Percentiles rank a stretch among this genome's conserved stretches.
Evolutionary conservation across 2,329 filamentous ascomycete species (phyloP).

Genomic region (Botryotinia narcissicola): DNA sequence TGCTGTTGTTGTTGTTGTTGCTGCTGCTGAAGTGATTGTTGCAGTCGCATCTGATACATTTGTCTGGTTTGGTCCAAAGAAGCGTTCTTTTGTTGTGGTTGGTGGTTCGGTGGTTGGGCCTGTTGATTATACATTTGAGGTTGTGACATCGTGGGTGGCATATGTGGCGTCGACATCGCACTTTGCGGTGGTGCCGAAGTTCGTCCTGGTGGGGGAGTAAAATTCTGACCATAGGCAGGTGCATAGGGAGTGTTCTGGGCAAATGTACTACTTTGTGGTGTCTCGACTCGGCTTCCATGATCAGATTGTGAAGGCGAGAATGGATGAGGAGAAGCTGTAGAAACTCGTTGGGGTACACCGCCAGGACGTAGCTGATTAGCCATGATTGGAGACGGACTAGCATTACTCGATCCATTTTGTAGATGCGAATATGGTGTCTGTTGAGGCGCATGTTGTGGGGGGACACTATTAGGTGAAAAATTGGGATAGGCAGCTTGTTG

Average conservation of each 20-base stretch:
- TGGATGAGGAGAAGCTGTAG: conserved; percentile 88
- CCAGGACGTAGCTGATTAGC: conserved; percentile 72
- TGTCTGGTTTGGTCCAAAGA: conserved; percentile 70
- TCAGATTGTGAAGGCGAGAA: conserved; percentile 81
- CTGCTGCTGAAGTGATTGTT: conserved; percentile 55
- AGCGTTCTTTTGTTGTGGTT: conserved; percentile 44
- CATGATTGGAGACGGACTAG: conserved; percentile 92
- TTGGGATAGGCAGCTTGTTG: conserved; percentile 68
- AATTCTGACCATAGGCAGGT: conserved; percentile 58
- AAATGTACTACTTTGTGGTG: conserved; percentile 71
- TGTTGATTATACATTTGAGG: conserved; percentile 37
- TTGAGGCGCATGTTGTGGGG: conserved; percentile 58
- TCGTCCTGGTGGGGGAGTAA: conserved; percentile 54
- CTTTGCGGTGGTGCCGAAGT: conserved; percentile 54
- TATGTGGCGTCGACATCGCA: conserved; percentile 51
- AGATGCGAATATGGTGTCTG: conserved; percentile 77
- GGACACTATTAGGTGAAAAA: conserved; percentile 62
- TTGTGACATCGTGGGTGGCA: conserved; percentile 43
- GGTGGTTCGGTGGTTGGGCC: conserved; percentile 40
- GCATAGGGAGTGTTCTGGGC: conserved; percentile 58
- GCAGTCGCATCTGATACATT: conserved; percentile 79
- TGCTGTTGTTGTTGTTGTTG: conserved; percentile 62
- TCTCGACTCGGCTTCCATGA: conserved; percentile 61
- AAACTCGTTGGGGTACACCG: conserved; percentile 74
- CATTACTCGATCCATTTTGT: conserved; percentile 76